Conservation (phyloP, 352 stramenopile species). For the Pythium phragmiticola region DNA sequence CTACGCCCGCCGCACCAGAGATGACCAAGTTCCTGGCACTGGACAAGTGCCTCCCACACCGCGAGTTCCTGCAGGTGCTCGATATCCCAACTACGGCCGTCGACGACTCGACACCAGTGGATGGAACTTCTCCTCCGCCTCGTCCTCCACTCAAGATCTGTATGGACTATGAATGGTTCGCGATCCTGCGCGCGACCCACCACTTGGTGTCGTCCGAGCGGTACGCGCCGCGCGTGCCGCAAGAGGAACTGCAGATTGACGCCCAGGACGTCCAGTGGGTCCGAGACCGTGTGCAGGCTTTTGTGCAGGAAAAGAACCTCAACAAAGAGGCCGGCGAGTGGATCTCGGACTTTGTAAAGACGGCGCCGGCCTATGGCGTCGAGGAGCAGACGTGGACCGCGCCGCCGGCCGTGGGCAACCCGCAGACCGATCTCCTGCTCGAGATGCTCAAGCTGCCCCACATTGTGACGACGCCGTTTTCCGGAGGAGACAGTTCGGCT, state of each 20-base stretch:
- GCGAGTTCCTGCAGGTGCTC: conserved; percentile 95
- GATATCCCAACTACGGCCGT: conserved; percentile 46
- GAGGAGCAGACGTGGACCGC: conserved; percentile 32
- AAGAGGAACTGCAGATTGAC: conserved; percentile 76
- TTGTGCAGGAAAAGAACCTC: conserved; percentile 53
- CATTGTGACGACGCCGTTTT: conserved; percentile 92
- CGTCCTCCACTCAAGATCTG: conserved; percentile 59
- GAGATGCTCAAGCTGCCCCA: conserved; percentile 92
- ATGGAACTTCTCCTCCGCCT: not conserved
- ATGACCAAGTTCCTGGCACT: conserved; percentile 96
- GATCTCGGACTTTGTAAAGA: conserved; percentile 81
- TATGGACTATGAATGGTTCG: conserved; percentile 95
- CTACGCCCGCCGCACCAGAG: not conserved
- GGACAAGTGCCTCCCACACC: conserved; percentile 98
- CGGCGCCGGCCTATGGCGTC: conserved; percentile 58
- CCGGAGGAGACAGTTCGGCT: conserved; percentile 4
- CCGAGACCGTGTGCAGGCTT: conserved; percentile 41
- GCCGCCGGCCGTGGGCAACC: conserved; percentile 78
- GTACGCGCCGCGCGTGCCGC: conserved; percentile 62
- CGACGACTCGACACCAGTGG: not conserved
- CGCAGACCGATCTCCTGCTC: conserved; percentile 94
- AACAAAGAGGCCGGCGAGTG: conserved; percentile 57
- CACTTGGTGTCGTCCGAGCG: conserved; percentile 72
- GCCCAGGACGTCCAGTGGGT: conserved; percentile 81
- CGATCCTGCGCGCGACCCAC: conserved; percentile 92